Base-by-base conservation (phyloP, 257 asterid species). In the Ballota nigra region DNA sequence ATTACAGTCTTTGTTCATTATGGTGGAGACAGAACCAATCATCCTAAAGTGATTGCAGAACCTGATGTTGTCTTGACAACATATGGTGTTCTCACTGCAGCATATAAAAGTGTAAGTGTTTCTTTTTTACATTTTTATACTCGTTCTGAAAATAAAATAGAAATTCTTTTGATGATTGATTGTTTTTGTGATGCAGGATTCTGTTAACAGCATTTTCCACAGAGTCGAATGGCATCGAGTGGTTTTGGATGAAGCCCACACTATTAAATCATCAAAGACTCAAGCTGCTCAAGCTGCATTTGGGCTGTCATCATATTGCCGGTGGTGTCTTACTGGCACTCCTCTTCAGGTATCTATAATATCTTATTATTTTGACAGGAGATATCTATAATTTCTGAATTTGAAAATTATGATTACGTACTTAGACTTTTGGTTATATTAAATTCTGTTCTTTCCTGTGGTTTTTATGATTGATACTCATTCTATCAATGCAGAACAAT, bases 301-400 rank as follows among this genome's bases (percentile, higher is more conserved):
- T 81, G 79, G 80, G 53, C 79, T 91, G 79, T 69, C 93, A 51
- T 86, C 97, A 0, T 76, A 83, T 80, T 86, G 96, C 78, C 83
- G 95, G 8, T 91, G 96, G 97, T 89, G 97, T 73, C 92, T 91
- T 20, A 91, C 97, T 45, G 97, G 96, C 64, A 91, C 97, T 57
- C 97, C 97, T 71, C 88, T 91, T 74, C 97, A 91, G 96, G 97
- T 87, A 76, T 41, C 38, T 10, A n/a, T 19, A 40, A 26, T 18
- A n/a, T n/a, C n/a, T n/a, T n/a, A n/a, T n/a, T n/a, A n/a, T n/a
- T n/a, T n/a, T n/a, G n/a, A n/a, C n/a, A n/a, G n/a, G n/a, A n/a
- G n/a, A n/a, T n/a, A n/a, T n/a, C n/a, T n/a, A n/a, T n/a, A n/a
- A n/a, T 3, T n/a, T 18, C 3, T 0, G 15, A 40, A 12, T 15